Base-by-base conservation (phyloP, 176 grass and related monocot genomes). In the Areca catechu region DNA sequence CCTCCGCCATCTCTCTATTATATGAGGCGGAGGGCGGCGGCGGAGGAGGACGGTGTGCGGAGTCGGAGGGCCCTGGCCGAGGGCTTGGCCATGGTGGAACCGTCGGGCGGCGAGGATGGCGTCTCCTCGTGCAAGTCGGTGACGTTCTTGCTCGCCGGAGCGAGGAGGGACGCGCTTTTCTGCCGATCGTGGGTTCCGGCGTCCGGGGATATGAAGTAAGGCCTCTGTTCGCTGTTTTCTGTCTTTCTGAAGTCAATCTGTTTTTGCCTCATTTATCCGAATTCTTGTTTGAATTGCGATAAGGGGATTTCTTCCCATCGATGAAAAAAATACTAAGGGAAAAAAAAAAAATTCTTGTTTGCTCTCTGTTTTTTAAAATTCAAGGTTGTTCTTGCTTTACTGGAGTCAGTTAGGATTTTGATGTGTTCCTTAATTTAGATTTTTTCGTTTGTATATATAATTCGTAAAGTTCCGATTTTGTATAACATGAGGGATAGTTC, bases 161-260 rank as follows among this genome's bases (percentile, higher is more conserved):
- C 86, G 15, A 87, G 92, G 71, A 79, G 70, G 64, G 90, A 80
- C 68, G 71, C 77, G 50, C 87, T 97, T 48, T 97, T 91, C 76
- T 97, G 93, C 76, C 83, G 93, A 5, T 69, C 60, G 25, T 96
- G 92, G 92, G 25, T 72, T 18, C 92, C 86, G 28, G 43, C 74
- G 21, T 67, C 71, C 21, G 53, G 61, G 4, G 64, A 82, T 52
- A 87, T 80, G 68, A 96, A 86, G 92, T 96, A 68, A 84, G 74
- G 48, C 7, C 24, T 24, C 27, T 5, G 50, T 66, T 29, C 49
- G 62, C 7, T 37, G 30, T 37, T 37, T 37, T 37, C 30, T 37
- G 30, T 37, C 5, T 1, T 1, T 10, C 6, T 10, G 9, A 37
- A 37, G 7, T 7, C 12, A 37, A 10, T 10, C 9, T 37, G 12